Conservation (phyloP, 352 stramenopile species). For the Pythium dissimile region DNA sequence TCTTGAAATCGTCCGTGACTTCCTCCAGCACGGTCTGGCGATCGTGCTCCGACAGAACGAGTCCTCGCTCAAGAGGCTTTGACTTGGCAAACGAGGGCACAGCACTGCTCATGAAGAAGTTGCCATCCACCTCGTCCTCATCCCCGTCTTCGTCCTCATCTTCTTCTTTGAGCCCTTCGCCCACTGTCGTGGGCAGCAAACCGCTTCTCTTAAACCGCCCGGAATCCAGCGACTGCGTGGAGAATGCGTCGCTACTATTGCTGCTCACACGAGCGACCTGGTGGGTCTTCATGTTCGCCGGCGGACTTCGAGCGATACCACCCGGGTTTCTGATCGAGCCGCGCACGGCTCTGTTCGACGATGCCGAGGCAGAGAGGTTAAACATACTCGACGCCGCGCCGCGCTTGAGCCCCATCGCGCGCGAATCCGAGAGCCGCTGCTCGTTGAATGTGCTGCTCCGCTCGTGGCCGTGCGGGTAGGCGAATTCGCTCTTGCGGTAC, state of each 20-base stretch:
- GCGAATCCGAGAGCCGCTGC: slow-evolving; percentile 14
- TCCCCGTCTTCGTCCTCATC: slow-evolving; percentile 13
- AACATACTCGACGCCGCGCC: slow-evolving; percentile 8
- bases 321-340: slow-evolving; percentile 7
- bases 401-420: slow-evolving; percentile 2
- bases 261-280: slow-evolving; percentile 18
- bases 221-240: slow-evolving; percentile 7
- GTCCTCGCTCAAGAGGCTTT: slow-evolving; percentile 34
- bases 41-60: slow-evolving; percentile 51
- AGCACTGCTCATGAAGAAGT: slow-evolving; percentile 9
- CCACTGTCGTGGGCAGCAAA: neutral
- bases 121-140: slow-evolving; percentile 3
- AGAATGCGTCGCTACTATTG: slow-evolving; percentile 9
- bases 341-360: slow-evolving; percentile 16
- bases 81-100: slow-evolving; percentile 17
- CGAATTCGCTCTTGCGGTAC: slow-evolving; percentile 8
- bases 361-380: slow-evolving; percentile 4
- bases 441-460: slow-evolving; percentile 18
- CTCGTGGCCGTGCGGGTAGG: neutral
- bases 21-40: slow-evolving; percentile 58
- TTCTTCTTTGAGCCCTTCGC: too few relatives aligned
- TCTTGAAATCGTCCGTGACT: slow-evolving; percentile 50
- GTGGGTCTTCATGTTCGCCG: slow-evolving; percentile 3
- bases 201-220: neutral
- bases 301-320: neutral